phyloP scores from a whole-genome alignment of 305 asterid species.

The Fraxinus latifolia region DNA sequence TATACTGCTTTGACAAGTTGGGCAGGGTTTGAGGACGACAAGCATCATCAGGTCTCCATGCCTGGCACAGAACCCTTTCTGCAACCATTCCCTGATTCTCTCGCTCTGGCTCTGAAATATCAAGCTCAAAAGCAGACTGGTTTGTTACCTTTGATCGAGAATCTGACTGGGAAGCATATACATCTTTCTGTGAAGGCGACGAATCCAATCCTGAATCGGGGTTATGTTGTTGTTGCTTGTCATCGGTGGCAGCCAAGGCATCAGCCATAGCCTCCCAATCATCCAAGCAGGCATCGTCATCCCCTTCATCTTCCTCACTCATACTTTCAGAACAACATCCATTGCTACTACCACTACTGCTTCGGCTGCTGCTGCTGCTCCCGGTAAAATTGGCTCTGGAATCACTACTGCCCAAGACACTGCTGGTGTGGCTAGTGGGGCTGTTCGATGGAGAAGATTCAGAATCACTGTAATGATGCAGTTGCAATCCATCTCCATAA shows the following conservation, averaged over 20 bases:
- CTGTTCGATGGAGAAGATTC: conserved; percentile 47
- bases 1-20: conserved; percentile 69
- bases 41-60: conserved; percentile 85
- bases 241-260: conserved; percentile 71
- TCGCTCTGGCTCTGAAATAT: conserved; percentile 26
- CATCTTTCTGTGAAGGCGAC: conserved; percentile 32
- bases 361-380: conserved; percentile 33
- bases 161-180: conserved; percentile 22
- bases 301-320: conserved; percentile 65
- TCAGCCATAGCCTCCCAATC: conserved; percentile 98
- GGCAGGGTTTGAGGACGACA: conserved; percentile 83
- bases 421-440: conserved; percentile 45
- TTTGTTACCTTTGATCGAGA: conserved; percentile 18
- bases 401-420: conserved; percentile 40
- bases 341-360: conserved; percentile 56
- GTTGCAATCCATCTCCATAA: conserved; percentile 38
- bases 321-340: conserved; percentile 42
- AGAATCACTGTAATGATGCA: conserved; percentile 53
- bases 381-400: conserved; percentile 44
- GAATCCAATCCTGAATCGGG: conserved; percentile 26
- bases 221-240: conserved; percentile 38
- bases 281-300: conserved; percentile 70
- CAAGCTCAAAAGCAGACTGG: conserved; percentile 22
- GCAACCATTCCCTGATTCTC: conserved; percentile 37
- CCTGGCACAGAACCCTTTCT: conserved; percentile 38